These are phyloP conservation scores for Plenodomus biglobosus DNA, from an alignment of 2,329 filamentous ascomycete species.

Conservation along the genomic window DNA sequence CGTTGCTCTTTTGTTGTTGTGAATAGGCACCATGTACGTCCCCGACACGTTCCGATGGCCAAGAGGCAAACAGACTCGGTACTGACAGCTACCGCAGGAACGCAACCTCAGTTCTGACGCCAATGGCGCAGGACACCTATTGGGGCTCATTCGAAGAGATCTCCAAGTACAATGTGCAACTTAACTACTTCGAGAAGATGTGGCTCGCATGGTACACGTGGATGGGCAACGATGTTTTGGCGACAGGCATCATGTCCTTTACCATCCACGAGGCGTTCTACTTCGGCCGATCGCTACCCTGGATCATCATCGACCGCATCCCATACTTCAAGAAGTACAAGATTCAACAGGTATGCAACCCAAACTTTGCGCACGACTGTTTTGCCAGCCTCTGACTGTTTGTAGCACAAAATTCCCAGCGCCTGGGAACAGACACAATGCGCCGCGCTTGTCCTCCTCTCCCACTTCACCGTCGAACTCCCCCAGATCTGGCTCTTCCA, in stretches of 20 bases:
- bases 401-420: slow-evolving; percentile 81
- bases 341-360: slow-evolving; percentile 78
- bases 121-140: slow-evolving; percentile 58
- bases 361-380: not conserved
- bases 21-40: slow-evolving; percentile 29
- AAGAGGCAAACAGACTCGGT: slow-evolving; percentile 1
- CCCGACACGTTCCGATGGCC: slow-evolving; percentile 9
- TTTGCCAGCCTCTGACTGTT: not conserved
- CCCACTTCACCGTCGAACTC: slow-evolving; percentile 96
- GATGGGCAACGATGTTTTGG: slow-evolving; percentile 96
- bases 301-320: slow-evolving; percentile 87
- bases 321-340: slow-evolving; percentile 91
- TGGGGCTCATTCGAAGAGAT: slow-evolving; percentile 68
- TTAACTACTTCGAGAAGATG: slow-evolving; percentile 83
- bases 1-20: slow-evolving; percentile 10
- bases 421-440: slow-evolving; percentile 92
- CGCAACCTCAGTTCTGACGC: slow-evolving; percentile 38
- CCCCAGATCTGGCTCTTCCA: slow-evolving; percentile 99
- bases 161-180: slow-evolving; percentile 74
- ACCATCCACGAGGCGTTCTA: slow-evolving; percentile 92
- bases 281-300: slow-evolving; percentile 88
- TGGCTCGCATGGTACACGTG: slow-evolving; percentile 97
- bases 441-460: slow-evolving; percentile 86
- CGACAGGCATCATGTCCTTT: slow-evolving; percentile 97
- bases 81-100: slow-evolving; percentile 38